phyloP scores from a whole-genome alignment of 768 basidiomycete species.

The Amylocystis lapponica region DNA sequence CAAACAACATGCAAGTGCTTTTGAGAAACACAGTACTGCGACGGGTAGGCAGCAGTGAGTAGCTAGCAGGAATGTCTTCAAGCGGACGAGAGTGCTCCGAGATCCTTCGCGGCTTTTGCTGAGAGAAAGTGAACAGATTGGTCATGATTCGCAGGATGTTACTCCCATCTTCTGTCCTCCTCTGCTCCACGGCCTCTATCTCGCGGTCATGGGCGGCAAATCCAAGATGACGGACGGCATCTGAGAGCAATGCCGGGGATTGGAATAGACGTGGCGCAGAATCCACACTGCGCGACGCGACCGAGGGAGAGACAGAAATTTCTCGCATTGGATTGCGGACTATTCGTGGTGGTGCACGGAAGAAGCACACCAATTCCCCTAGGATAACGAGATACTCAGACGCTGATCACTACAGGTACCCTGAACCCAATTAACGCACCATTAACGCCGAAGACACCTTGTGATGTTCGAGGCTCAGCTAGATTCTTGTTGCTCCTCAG shows the following conservation, averaged over 20 bases:
- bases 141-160: slow-evolving; percentile 75
- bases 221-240: slow-evolving; percentile 63
- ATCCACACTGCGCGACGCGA: slow-evolving; percentile 18
- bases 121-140: slow-evolving; percentile 49
- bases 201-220: slow-evolving; percentile 54
- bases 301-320: slow-evolving; percentile 38
- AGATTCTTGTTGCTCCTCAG: slow-evolving; percentile 69
- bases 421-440: slow-evolving; percentile 41
- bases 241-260: slow-evolving; percentile 64
- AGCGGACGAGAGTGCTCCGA: slow-evolving; percentile 33
- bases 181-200: slow-evolving; percentile 32
- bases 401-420: not conserved
- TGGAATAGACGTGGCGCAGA: slow-evolving; percentile 37
- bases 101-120: slow-evolving; percentile 26
- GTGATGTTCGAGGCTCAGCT: slow-evolving; percentile 79
- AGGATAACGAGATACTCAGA: too few relatives aligned
- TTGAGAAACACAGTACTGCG: slow-evolving; percentile 58
- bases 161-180: slow-evolving; percentile 43
- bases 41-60: slow-evolving; percentile 37
- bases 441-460: slow-evolving; percentile 85
- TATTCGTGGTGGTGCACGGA: slow-evolving; percentile 67
- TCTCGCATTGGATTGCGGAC: slow-evolving; percentile 54
- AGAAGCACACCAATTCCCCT: slow-evolving; percentile 89
- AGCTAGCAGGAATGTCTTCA: slow-evolving; percentile 38
- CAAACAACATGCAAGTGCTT: slow-evolving; percentile 42